These are phyloP conservation scores for Heritiera littoralis DNA, from an alignment of 345 rosid species.

Conservation along the genomic window DNA sequence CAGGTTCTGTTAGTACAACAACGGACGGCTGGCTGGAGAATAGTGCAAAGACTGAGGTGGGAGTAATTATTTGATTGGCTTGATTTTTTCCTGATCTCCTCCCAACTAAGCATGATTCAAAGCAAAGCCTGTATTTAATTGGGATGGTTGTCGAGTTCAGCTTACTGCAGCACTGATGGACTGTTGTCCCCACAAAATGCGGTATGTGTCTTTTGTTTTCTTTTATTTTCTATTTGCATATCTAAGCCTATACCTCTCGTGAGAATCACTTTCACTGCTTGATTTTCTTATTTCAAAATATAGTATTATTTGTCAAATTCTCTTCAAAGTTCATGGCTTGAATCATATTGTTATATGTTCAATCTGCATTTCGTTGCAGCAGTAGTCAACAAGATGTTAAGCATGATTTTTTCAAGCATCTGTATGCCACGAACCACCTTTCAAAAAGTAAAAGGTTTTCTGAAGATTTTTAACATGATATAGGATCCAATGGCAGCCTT, in stretches of 20 bases:
- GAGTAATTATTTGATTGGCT: neutral
- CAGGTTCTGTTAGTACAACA: slow-evolving; percentile 33
- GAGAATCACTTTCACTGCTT: neutral
- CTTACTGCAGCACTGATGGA: neutral
- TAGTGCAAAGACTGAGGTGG: slow-evolving; percentile 27
- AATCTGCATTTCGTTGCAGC: neutral
- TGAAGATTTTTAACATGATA: neutral
- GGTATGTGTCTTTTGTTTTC: slow-evolving; percentile 19
- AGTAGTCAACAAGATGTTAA: neutral
- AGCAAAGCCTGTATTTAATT: slow-evolving; percentile 19
- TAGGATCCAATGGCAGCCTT: neutral
- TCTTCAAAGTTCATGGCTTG: neutral
- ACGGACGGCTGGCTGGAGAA: slow-evolving; percentile 23
- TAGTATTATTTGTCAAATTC: neutral
- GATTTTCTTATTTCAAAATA: neutral
- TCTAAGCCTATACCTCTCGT: neutral
- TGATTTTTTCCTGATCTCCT: slow-evolving; percentile 11
- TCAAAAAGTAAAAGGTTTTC: neutral
- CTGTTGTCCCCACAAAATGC: neutral
- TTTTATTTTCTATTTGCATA: neutral
- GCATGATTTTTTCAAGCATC: neutral
- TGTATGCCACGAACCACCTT: neutral
- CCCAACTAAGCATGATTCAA: slow-evolving; percentile 9
- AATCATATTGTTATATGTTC: neutral
- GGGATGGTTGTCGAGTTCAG: slow-evolving; percentile 6